Evolutionary conservation across 176 grass and related monocot species (phyloP), one percentile per base, ranked within the genome.

Genomic region (Oryza nivara): DNA sequence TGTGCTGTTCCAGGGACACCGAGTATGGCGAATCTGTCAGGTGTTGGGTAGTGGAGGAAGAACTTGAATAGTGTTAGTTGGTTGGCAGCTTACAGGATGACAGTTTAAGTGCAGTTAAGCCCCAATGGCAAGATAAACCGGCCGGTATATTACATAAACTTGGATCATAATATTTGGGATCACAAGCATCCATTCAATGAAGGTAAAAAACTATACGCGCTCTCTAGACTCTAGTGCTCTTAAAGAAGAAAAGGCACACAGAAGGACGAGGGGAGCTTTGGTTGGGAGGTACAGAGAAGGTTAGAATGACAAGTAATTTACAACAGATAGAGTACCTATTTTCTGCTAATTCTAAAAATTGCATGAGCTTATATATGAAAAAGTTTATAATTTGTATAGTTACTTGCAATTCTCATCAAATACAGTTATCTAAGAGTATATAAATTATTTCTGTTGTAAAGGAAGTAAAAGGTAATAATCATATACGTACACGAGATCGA

Each of bases 1-100:
- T 90, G 88, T 87, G 84, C 67, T 46, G 5, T 78, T 54, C 28
- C 58, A 72, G 61, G n/a, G 47, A 35, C 68, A 86, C 73, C 40
- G 4, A 48, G 68, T 72, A 86, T 73, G 68, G 84, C 68, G 69
- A 74, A 82, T 34, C 41, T 70, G 84, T 70, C 81, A 68, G 87
- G 76, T 80, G 82, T 79, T 86, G 61, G 80, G 13, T 48, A 86
- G 72, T 77, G 73, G 45, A 85, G 34, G 34, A 36, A 36, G 35
- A 36, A 36, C 35, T 6, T 22, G 84, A 73, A 80, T 67, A 77
- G 74, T 56, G 15, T 80, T 86, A 73, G 70, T 68, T 80, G 34
- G 83, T 65, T 86, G 78, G 83, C 66, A 89, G 87, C 49, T 80
- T 64, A 80, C 70, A 77, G 35, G 70, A 15, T 75, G 26, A 85